Base-by-base conservation (phyloP, 169 alveolate species). In the Pseudocohnilembus persalinus region DNA sequence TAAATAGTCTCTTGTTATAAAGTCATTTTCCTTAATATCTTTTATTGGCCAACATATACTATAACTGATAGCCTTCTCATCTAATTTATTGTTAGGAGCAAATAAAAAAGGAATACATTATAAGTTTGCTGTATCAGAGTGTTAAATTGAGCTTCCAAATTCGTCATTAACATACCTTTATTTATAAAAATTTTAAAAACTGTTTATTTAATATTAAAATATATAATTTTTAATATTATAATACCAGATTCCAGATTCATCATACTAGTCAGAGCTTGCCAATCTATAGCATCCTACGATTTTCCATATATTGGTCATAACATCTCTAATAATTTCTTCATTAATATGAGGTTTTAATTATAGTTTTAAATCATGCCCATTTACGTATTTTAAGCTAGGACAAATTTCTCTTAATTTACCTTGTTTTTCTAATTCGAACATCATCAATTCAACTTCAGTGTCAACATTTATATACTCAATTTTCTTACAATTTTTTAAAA, bases 111-210 rank as follows among this genome's bases (percentile, higher is more conserved):
- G 97, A 74, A 85, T 92, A 30, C 93, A 32, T 25, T 87, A 86
- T 79, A 91, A 75, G 83, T 94, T 95, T 30, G 96, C 96, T 28
- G 73, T 74, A 85, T 95, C 98, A 81, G 96, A 88, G 82, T 95
- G 98, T 31, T 73, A 76, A 29, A 95, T 87, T 0, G 95, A 80
- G 26, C 92, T 81, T 33, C 97, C 97, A 29, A 94, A 90, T 85
- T 93, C 96, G 84, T 95, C 98, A 88, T 88, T 91, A 6, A 95
- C 32, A 89, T 93, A 93, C 96, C 95, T 94, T 20, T 89, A 80
- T 29, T 92, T 73, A 4, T 73, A 73, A 73, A n/a, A 64, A 64
- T 26, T 24, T 64, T 64, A 64, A n/a, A n/a, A 73, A 73, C 77
- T n/a, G 6, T 73, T 29, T 1, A n/a, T 15, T 73, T 4, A 73